Evolutionary conservation across 192 early-diverging fungal genomes (phyloP).

Genomic region (Podila minutissima): DNA sequence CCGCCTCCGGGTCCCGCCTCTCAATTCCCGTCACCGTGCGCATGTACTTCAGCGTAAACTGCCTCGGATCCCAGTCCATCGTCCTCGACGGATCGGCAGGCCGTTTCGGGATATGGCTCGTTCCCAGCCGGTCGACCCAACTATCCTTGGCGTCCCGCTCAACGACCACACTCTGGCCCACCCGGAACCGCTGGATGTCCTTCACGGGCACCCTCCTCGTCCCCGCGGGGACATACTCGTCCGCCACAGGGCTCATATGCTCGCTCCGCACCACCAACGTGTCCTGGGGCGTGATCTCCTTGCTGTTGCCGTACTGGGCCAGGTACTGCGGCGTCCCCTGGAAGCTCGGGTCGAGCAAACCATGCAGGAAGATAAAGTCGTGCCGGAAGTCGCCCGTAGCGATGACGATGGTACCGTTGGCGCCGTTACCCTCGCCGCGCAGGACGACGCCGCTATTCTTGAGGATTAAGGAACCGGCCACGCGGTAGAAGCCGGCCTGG

Average conservation of each 20-base stretch:
- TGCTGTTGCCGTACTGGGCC: background rate
- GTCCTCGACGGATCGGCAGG: background rate
- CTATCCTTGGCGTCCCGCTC: background rate
- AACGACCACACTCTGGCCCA: conserved; percentile 13
- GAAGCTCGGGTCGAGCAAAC: conserved; percentile 22
- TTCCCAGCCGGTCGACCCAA: conserved; percentile 22
- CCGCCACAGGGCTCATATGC: background rate
- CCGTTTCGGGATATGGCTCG: conserved; percentile 23
- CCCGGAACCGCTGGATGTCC: conserved; percentile 15
- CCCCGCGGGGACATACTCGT: conserved; percentile 27
- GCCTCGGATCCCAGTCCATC: conserved; percentile 13
- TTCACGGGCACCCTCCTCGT: conserved; percentile 15
- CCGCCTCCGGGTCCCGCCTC: background rate
- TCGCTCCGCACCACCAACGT: conserved; percentile 12
- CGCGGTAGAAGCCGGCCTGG: conserved; percentile 31
- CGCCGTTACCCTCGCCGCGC: conserved; percentile 32
- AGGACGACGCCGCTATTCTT: conserved; percentile 32
- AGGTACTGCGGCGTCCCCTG: conserved; percentile 28
- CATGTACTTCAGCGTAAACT: conserved; percentile 15
- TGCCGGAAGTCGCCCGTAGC: conserved; percentile 29
- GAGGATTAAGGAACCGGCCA: conserved; percentile 22
- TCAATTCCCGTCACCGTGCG: conserved; percentile 27
- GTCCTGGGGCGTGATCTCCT: conserved; percentile 4
- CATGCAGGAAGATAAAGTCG: conserved; percentile 34
- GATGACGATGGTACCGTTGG: conserved; percentile 16